Evolutionary conservation across 371 early-diverging fungal genomes (phyloP).

Genomic region (Phascolomyces articulosus): DNA sequence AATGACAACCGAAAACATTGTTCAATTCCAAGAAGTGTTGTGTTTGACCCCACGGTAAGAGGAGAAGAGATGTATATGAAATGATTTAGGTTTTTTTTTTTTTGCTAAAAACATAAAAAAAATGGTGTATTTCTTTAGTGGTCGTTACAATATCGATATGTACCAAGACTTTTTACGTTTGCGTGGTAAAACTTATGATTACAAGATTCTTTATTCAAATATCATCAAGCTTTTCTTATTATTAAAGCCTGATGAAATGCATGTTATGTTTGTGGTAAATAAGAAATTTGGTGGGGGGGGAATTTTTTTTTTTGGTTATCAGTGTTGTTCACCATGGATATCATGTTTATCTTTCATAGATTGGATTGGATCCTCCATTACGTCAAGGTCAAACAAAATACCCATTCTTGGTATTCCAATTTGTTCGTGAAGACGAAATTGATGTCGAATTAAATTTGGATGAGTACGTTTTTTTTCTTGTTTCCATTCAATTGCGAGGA

Average conservation of each 20-base stretch:
- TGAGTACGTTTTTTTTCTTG: conserved; percentile 46
- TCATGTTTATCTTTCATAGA: conserved; percentile 29
- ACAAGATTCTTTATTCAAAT: conserved; percentile 90
- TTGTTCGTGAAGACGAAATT: conserved; percentile 90
- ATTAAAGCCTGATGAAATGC: conserved; percentile 93
- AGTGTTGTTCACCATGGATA: too few relatives aligned
- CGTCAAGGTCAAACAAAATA: conserved; percentile 99
- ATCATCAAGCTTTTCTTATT: conserved; percentile 87
- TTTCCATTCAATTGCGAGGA: not conserved
- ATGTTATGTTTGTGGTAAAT: conserved; percentile 86
- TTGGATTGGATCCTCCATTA: conserved; percentile 96
- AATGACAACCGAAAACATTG: conserved; percentile 87
- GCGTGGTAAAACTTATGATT: conserved; percentile 97
- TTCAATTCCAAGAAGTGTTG: conserved; percentile 86
- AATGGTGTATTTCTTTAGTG: conserved; percentile 68
- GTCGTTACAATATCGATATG: conserved; percentile 96
- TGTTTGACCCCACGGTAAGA: conserved; percentile 87
- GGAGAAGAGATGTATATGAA: too few relatives aligned
- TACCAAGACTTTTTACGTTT: conserved; percentile 90
- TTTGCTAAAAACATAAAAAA: too few relatives aligned
- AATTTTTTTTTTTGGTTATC: too few relatives aligned
- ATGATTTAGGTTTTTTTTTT: too few relatives aligned
- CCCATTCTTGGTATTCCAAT: conserved; percentile 96
- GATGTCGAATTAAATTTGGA: conserved; percentile 85
- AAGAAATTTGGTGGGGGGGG: too few relatives aligned